These are phyloP conservation scores for Alloteropsis semialata DNA, from an alignment of 176 grass and related monocot species.

Conservation along the genomic window DNA sequence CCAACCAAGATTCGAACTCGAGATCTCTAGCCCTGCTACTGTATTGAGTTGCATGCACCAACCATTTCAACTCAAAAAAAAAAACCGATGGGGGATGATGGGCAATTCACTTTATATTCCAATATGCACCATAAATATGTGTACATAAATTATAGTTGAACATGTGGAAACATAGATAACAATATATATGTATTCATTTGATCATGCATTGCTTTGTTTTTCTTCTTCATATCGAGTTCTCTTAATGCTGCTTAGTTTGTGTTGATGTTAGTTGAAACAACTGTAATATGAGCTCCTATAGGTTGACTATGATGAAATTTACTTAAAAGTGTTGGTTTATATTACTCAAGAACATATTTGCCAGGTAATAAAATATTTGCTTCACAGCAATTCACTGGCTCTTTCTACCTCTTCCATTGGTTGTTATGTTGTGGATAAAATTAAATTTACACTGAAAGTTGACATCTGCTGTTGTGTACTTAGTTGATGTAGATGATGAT, in stretches of 20 bases:
- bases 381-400: background rate
- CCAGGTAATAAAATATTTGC: background rate
- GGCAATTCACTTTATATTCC: no score
- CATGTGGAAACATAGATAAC: background rate
- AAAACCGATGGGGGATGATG: no score
- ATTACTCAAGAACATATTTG: background rate
- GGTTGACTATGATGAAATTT: background rate
- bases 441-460: background rate
- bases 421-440: background rate
- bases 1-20: no score
- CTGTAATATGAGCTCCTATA: background rate
- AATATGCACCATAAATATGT: conserved; percentile 6
- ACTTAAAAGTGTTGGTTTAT: background rate
- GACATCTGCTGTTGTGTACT: background rate
- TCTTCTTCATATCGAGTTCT: background rate
- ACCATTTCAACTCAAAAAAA: no score
- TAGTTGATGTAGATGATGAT: background rate
- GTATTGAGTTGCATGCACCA: no score
- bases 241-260: background rate
- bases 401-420: background rate
- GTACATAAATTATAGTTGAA: conserved; percentile 6
- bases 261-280: background rate
- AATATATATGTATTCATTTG: background rate
- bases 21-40: no score
- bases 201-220: background rate